These are phyloP conservation scores for Metarhizium guizhouense DNA, from an alignment of 2,329 filamentous ascomycete genomes.

Conservation along the genomic window DNA sequence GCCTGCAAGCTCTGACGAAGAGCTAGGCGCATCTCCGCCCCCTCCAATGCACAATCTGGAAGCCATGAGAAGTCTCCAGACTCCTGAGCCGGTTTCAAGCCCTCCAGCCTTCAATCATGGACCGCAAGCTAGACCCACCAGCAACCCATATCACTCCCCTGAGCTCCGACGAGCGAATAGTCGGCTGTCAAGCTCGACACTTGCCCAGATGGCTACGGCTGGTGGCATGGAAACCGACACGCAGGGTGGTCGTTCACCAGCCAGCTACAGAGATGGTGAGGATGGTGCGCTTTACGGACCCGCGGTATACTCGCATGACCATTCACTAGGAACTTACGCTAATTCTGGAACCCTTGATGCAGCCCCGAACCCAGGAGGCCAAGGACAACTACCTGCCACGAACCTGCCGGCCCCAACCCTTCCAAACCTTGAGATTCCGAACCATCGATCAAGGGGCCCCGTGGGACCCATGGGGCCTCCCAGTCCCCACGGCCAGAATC, in stretches of 20 bases:
- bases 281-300: conserved; percentile 28
- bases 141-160: conserved; percentile 61
- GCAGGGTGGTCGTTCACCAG: conserved; percentile 17
- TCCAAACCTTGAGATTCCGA: conserved; percentile 30
- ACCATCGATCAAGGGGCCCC: conserved; percentile 36
- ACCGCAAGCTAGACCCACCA: conserved; percentile 59
- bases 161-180: conserved; percentile 75
- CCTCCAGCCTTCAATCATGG: conserved; percentile 76
- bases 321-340: conserved; percentile 42
- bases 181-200: conserved; percentile 72
- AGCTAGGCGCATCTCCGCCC: conserved; percentile 25
- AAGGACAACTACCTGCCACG: conserved; percentile 25
- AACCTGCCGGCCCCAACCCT: conserved; percentile 30
- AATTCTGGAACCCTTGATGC: conserved; percentile 45
- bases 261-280: conserved; percentile 21
- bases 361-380: conserved; percentile 35
- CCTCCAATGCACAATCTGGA: conserved; percentile 42
- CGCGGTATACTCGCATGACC: conserved; percentile 43
- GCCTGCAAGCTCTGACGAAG: conserved; percentile 49
- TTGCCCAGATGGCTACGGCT: conserved; percentile 70
- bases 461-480: conserved; percentile 26
- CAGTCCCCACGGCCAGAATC: conserved; percentile 22
- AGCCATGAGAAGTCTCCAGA: conserved; percentile 45
- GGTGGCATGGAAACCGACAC: conserved; percentile 39
- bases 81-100: conserved; percentile 66